These are phyloP conservation scores for Clonostachys chloroleuca DNA, from an alignment of 2,329 filamentous ascomycete species.

Conservation along the genomic window DNA sequence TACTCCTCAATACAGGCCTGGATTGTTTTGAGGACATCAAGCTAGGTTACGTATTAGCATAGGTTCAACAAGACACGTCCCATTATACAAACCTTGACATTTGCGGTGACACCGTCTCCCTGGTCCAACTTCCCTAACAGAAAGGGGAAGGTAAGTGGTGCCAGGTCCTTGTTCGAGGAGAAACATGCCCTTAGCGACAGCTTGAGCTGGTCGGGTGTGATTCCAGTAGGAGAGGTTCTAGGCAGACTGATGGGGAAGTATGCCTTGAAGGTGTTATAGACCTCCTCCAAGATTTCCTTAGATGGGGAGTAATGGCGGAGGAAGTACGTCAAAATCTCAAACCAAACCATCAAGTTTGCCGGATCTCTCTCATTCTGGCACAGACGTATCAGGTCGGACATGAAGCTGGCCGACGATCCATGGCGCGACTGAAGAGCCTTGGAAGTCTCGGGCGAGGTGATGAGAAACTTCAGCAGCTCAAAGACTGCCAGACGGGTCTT, in stretches of 20 bases:
- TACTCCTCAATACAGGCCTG: conserved; percentile 48
- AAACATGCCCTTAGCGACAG: conserved; percentile 48
- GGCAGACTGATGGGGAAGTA: conserved; percentile 57
- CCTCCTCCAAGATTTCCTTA: conserved; percentile 38
- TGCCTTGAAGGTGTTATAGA: conserved; percentile 52
- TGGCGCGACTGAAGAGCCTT: conserved; percentile 39
- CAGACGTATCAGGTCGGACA: conserved; percentile 42
- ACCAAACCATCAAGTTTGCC: conserved; percentile 53
- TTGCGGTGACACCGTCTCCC: conserved; percentile 51
- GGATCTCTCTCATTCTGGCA: conserved; percentile 54
- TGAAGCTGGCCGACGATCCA: conserved; percentile 37
- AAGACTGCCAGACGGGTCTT: conserved; percentile 49
- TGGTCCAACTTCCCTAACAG: conserved; percentile 54
- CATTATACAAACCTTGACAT: conserved; percentile 42
- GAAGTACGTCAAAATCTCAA: conserved; percentile 40
- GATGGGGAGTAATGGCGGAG: conserved; percentile 39
- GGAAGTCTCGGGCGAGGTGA: conserved; percentile 34
- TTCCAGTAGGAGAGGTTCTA: conserved; percentile 42
- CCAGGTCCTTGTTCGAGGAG: conserved; percentile 39
- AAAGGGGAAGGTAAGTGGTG: conserved; percentile 44
- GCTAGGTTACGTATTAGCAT: conserved; percentile 18
- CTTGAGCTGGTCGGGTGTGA: conserved; percentile 55
- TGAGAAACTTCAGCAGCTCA: conserved; percentile 36
- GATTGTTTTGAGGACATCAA: conserved; percentile 53
- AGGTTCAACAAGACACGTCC: neutral